These are phyloP conservation scores for Leucogyrophana mollusca DNA, from an alignment of 768 basidiomycete genomes.

Conservation along the genomic window DNA sequence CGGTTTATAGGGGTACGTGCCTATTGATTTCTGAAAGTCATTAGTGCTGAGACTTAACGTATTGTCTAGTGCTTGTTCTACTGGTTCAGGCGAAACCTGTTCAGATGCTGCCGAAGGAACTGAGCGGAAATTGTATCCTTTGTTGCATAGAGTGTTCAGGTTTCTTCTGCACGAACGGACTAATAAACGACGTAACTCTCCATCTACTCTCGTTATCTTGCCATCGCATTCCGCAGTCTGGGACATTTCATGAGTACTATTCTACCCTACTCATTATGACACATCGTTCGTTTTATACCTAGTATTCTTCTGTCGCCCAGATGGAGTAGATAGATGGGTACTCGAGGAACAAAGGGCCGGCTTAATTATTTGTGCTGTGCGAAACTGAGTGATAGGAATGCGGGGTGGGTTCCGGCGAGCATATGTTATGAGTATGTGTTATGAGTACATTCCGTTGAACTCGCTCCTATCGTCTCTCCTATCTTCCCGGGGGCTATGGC, in stretches of 20 bases:
- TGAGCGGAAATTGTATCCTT: slow-evolving; percentile 29
- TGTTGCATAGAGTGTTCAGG: slow-evolving; percentile 10
- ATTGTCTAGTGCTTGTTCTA: slow-evolving; percentile 71
- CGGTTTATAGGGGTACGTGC: slow-evolving; percentile 73
- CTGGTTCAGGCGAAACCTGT: slow-evolving; percentile 80
- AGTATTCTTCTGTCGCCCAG: slow-evolving; percentile 19
- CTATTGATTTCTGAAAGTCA: neutral
- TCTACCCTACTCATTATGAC: slow-evolving; percentile 19
- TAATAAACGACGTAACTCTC: slow-evolving; percentile 14
- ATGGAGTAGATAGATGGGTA: slow-evolving; percentile 23
- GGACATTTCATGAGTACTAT: slow-evolving; percentile 23
- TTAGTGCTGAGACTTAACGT: slow-evolving; percentile 3
- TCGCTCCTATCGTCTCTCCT: slow-evolving; percentile 29
- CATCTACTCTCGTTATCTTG: slow-evolving; percentile 32
- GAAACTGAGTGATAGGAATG: neutral
- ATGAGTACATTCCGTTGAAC: slow-evolving; percentile 62
- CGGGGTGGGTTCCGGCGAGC: neutral
- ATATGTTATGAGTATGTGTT: slow-evolving; percentile 6
- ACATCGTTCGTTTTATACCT: slow-evolving; percentile 10
- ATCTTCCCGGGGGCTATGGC: neutral
- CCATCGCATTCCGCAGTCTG: slow-evolving; percentile 11
- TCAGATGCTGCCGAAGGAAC: slow-evolving; percentile 77
- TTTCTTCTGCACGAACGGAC: slow-evolving; percentile 20
- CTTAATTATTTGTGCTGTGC: slow-evolving; percentile 8
- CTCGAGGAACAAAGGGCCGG: slow-evolving; percentile 14